Evolutionary conservation across 495 filamentous ascomycete species (phyloP).

Genomic region (Rhypophila decipiens): DNA sequence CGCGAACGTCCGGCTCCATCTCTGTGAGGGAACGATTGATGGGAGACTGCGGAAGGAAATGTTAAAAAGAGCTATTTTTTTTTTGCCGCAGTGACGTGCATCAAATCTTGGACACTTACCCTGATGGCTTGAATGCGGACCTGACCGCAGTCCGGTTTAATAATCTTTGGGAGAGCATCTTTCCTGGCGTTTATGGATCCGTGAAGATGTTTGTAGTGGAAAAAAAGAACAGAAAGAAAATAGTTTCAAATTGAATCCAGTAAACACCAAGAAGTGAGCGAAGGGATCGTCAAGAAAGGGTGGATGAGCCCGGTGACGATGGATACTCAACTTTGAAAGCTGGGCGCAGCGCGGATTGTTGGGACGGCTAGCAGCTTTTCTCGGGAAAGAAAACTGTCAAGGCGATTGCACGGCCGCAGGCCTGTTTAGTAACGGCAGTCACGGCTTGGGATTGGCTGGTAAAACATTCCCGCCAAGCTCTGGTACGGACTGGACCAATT

Average conservation of each 20-base stretch:
- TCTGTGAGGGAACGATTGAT: conserved; percentile 53
- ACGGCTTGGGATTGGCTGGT: background rate
- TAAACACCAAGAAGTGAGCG: no score
- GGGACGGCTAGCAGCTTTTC: background rate
- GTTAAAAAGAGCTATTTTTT: conserved; percentile 23
- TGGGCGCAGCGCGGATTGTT: background rate
- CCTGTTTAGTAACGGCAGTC: background rate
- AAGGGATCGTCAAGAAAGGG: background rate
- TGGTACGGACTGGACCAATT: no score
- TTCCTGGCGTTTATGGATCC: conserved; percentile 5
- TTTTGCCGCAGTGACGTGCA: background rate
- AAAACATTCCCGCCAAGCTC: no score
- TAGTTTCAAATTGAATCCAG: no score
- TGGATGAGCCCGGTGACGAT: no score
- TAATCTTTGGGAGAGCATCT: conserved; percentile 66
- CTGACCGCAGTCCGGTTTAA: conserved; percentile 60
- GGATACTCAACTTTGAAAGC: background rate
- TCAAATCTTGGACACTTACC: conserved; percentile 32
- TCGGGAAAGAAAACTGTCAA: background rate
- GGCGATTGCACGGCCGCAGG: background rate
- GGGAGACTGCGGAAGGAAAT: conserved; percentile 40
- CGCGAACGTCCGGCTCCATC: conserved; percentile 66
- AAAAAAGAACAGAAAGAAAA: conserved; percentile 11
- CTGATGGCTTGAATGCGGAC: conserved; percentile 53
- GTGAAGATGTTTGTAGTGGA: background rate